Conservation (phyloP, 1,139 yeast genomes). For the Pichiaceae sp. region DNA sequence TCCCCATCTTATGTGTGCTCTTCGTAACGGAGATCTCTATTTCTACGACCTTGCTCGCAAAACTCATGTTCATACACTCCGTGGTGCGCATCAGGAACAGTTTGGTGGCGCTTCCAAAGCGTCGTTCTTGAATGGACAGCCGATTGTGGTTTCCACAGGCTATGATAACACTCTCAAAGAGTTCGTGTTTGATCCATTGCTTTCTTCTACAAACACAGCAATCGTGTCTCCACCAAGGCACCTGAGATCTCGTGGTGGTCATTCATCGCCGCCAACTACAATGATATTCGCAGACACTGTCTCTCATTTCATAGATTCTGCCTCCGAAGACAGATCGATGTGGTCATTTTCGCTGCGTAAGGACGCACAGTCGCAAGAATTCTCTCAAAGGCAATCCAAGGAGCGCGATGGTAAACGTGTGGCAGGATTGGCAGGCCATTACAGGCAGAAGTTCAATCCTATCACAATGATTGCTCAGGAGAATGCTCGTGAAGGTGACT, state of each 20-base stretch:
- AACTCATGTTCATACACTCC: conserved; percentile 65
- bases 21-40: conserved; percentile 71
- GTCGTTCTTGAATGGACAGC: conserved; percentile 82
- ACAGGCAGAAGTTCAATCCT: conserved; percentile 68
- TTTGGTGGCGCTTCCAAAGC: conserved; percentile 79
- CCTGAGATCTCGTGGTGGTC: conserved; percentile 93
- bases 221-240: conserved; percentile 87
- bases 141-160: conserved; percentile 85
- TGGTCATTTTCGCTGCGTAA: conserved; percentile 92
- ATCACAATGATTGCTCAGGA: conserved; percentile 67
- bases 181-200: conserved; percentile 85
- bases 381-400: conserved; percentile 70
- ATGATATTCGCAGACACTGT: conserved; percentile 70
- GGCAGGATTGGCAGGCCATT: conserved; percentile 44
- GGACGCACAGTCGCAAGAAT: conserved; percentile 93
- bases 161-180: conserved; percentile 88
- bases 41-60: conserved; percentile 75
- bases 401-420: conserved; percentile 45
- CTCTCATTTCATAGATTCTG: conserved; percentile 80
- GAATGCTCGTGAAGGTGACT: conserved; percentile 74
- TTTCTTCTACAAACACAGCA: conserved; percentile 55
- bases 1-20: conserved; percentile 74
- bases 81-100: conserved; percentile 63
- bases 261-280: conserved; percentile 79
- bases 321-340: conserved; percentile 77